These are phyloP conservation scores for Aethionema arabicum DNA, from an alignment of 345 rosid species.

Conservation along the genomic window DNA sequence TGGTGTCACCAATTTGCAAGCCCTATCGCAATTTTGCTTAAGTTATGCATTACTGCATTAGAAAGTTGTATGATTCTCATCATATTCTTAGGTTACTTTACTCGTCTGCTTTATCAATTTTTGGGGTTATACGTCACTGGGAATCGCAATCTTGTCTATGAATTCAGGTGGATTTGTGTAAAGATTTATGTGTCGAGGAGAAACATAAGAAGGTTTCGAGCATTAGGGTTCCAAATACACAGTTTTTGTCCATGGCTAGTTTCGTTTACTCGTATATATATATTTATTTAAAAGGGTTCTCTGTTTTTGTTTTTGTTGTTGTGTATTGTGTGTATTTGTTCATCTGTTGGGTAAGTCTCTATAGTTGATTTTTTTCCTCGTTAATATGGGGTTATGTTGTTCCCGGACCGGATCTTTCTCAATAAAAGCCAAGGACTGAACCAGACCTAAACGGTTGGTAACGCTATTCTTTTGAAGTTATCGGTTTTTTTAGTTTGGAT, in stretches of 20 bases:
- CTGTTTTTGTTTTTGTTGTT: neutral
- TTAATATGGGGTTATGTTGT: constrained; percentile 4
- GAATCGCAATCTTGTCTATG: constrained; percentile 29
- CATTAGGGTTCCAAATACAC: neutral
- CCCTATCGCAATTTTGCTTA: neutral
- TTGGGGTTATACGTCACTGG: constrained; percentile 21
- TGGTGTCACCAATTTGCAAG: no score
- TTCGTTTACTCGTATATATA: constrained; percentile 14
- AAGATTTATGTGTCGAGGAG: constrained; percentile 25
- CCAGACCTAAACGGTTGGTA: neutral
- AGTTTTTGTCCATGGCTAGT: constrained; percentile 25
- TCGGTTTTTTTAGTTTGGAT: neutral
- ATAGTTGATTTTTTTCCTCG: neutral
- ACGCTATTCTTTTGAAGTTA: constrained; percentile 4
- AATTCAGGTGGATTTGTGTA: constrained; percentile 9
- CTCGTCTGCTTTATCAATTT: constrained; percentile 12
- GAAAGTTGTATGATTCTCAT: constrained; percentile 9
- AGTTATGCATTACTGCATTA: constrained; percentile 16
- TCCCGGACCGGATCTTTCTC: neutral
- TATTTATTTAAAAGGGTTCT: no score
- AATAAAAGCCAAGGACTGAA: neutral
- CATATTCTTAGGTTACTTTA: constrained; percentile 25
- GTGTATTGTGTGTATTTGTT: constrained; percentile 13
- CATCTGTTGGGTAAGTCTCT: constrained; percentile 6
- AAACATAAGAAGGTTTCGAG: constrained; percentile 20